These are phyloP conservation scores for Epichloe festucae DNA, from an alignment of 2,329 filamentous ascomycete species.

Conservation along the genomic window DNA sequence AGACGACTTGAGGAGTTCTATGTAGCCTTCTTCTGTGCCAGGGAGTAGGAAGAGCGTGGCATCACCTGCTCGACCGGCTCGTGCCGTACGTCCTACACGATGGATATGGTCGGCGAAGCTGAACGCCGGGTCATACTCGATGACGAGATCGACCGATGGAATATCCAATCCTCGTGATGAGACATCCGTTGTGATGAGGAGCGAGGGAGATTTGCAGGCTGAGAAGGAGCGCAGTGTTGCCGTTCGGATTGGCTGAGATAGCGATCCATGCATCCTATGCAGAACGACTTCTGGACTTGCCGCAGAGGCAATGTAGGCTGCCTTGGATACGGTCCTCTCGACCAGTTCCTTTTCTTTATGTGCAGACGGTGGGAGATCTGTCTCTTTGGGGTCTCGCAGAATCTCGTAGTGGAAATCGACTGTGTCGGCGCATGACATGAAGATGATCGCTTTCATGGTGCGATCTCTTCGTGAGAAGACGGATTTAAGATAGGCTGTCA, in stretches of 20 bases:
- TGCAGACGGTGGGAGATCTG: constrained; percentile 14
- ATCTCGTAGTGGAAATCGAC: constrained; percentile 94
- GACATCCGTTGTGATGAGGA: constrained; percentile 90
- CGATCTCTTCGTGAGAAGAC: constrained; percentile 80
- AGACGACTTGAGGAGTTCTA: constrained; percentile 51
- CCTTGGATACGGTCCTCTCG: constrained; percentile 51
- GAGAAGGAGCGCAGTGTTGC: constrained; percentile 74
- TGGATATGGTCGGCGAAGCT: constrained; percentile 88
- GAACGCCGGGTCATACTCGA: constrained; percentile 95
- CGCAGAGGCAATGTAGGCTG: constrained; percentile 59
- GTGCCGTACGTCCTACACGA: constrained; percentile 85
- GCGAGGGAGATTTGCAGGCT: constrained; percentile 56
- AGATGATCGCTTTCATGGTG: constrained; percentile 93
- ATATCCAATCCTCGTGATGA: constrained; percentile 91
- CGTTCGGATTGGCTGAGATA: constrained; percentile 77
- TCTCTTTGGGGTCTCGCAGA: constrained; percentile 36
- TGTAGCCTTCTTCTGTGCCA: constrained; percentile 84
- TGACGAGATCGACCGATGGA: constrained; percentile 83
- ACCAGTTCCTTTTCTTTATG: constrained; percentile 24
- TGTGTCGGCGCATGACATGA: constrained; percentile 92
- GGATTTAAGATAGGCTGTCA: constrained; percentile 72
- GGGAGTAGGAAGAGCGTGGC: constrained; percentile 84
- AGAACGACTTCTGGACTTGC: constrained; percentile 63
- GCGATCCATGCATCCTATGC: constrained; percentile 82
- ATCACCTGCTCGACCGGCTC: constrained; percentile 77